These are phyloP conservation scores for Musa troglodytarum DNA, from an alignment of 176 grass and related monocot species.

Conservation along the genomic window DNA sequence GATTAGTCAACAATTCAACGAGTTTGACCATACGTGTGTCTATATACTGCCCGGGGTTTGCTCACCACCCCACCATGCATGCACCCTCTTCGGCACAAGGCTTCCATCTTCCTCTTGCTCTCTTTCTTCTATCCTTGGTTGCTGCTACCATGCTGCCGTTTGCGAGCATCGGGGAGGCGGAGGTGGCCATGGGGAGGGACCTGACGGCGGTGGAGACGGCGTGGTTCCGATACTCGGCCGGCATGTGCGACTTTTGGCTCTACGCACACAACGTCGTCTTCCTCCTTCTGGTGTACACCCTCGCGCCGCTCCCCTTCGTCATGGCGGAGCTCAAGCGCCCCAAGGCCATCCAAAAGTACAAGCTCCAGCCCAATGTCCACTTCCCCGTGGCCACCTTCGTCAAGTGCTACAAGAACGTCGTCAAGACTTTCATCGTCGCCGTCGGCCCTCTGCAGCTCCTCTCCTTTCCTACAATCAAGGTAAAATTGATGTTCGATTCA, in stretches of 20 bases:
- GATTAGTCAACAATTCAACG: no score
- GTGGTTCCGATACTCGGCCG: conserved; percentile 62
- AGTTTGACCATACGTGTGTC: no score
- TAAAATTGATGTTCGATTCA: not conserved
- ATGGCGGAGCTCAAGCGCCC: conserved; percentile 55
- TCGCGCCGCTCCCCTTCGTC: conserved; percentile 68
- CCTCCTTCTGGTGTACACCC: conserved; percentile 57
- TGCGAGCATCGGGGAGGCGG: conserved; percentile 52
- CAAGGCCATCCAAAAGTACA: conserved; percentile 37
- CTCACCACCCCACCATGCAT: no score
- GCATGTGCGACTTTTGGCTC: conserved; percentile 47
- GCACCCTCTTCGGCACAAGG: no score
- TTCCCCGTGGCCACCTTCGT: conserved; percentile 38
- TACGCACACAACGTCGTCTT: conserved; percentile 66
- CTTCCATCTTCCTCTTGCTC: no score
- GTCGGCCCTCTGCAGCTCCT: conserved; percentile 55
- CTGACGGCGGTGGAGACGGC: conserved; percentile 44
- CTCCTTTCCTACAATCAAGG: conserved; percentile 77
- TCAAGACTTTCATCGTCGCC: conserved; percentile 51
- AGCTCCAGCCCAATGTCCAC: conserved; percentile 64
- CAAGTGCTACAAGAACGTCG: conserved; percentile 57
- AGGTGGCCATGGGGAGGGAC: conserved; percentile 54
- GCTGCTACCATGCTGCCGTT: conserved; percentile 46
- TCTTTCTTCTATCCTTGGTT: not conserved
- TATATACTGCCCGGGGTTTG: no score